Evolutionary conservation across 805 yeast species (phyloP).

Genomic region (Yamadazyma sp.): DNA sequence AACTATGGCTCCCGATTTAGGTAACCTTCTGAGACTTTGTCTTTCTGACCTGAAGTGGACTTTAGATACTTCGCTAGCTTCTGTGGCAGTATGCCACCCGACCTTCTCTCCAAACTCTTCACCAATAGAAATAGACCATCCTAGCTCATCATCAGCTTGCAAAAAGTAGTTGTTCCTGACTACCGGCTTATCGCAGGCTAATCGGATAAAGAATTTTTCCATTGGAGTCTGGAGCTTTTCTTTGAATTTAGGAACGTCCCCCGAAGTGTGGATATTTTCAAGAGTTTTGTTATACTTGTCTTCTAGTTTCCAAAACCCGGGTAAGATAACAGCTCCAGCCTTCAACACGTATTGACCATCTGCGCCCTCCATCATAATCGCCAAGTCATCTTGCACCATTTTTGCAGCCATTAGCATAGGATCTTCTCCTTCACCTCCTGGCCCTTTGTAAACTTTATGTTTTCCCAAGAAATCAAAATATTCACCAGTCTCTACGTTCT

Average conservation of each 20-base stretch:
- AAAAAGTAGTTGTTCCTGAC: conserved; percentile 65
- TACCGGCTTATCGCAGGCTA: conserved; percentile 61
- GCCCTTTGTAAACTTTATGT: conserved; percentile 26
- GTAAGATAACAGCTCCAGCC: conserved; percentile 62
- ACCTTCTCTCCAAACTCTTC: conserved; percentile 49
- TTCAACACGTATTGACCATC: conserved; percentile 57
- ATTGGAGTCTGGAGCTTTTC: conserved; percentile 59
- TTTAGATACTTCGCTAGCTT: conserved; percentile 46
- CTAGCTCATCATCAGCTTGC: conserved; percentile 61
- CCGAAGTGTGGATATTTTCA: conserved; percentile 58
- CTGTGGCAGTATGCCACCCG: conserved; percentile 64
- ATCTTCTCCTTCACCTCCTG: conserved; percentile 34
- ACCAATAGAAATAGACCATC: conserved; percentile 67
- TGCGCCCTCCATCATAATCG: conserved; percentile 60
- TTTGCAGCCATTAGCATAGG: conserved; percentile 60
- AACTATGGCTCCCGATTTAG: conserved; percentile 54
- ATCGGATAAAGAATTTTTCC: conserved; percentile 62
- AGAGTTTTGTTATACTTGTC: conserved; percentile 60
- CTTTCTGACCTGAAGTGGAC: conserved; percentile 63
- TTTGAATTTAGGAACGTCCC: conserved; percentile 66
- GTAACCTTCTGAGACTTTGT: conserved; percentile 61
- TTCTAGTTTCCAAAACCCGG: conserved; percentile 68
- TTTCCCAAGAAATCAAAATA: conserved; percentile 30
- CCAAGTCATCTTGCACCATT: conserved; percentile 65
- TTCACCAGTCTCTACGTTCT: conserved; percentile 56